phyloP scores from a whole-genome alignment of 148 eudicot species.

The Vaccinium darrowii region DNA sequence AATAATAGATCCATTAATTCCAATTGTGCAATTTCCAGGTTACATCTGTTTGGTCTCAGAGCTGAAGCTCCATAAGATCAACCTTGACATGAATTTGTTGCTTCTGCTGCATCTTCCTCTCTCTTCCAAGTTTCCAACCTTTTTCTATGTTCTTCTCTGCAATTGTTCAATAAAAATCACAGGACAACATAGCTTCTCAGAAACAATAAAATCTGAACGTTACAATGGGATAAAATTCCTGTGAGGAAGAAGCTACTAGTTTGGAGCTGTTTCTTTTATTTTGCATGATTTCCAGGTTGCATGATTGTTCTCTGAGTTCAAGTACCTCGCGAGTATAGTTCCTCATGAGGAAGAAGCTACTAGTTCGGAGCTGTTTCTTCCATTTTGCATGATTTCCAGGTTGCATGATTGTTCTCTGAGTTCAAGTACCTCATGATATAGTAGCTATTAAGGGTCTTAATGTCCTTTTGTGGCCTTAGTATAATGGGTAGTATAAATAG shows the following conservation, averaged over 20 bases:
- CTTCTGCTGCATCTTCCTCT: background rate
- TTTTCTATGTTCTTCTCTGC: background rate
- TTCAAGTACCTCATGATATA: background rate
- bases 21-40: conserved; percentile 2
- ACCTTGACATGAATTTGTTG: background rate
- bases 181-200: background rate
- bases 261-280: background rate
- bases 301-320: background rate
- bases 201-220: background rate
- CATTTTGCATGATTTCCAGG: background rate
- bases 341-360: background rate
- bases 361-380: background rate
- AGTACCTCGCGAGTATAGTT: background rate
- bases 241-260: background rate
- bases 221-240: background rate
- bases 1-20: background rate
- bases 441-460: no score
- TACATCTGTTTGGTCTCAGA: background rate
- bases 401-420: background rate
- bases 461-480: no score
- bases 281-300: background rate
- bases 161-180: background rate
- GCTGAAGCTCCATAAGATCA: background rate
- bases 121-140: background rate
- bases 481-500: no score